These are phyloP conservation scores for Chlamydomonas incerta DNA, from an alignment of 139 green algal genomes.

Conservation along the genomic window DNA sequence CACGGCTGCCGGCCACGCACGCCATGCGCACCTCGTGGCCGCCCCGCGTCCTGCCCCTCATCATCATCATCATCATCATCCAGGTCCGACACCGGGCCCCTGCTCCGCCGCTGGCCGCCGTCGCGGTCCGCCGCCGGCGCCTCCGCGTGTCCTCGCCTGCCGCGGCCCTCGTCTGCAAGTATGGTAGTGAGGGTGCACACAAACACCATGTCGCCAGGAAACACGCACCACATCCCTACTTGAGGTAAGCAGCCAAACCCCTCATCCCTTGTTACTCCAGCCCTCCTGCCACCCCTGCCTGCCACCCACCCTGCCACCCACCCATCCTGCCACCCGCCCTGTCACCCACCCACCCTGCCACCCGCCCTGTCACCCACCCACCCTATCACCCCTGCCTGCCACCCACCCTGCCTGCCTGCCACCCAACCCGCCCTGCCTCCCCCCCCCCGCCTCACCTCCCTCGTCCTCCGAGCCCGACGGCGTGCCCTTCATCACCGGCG, in stretches of 20 bases:
- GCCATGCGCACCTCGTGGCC: neutral
- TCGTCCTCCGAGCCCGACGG: constrained; percentile 53
- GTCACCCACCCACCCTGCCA: neutral
- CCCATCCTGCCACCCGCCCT: too few relatives aligned
- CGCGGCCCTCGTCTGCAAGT: too few relatives aligned
- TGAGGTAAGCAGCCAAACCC: too few relatives aligned
- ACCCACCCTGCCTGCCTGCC: too few relatives aligned
- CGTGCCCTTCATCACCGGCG: constrained; percentile 63
- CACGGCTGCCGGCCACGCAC: too few relatives aligned
- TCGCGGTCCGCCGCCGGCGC: neutral
- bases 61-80: neutral
- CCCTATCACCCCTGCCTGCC: neutral
- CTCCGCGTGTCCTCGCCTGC: neutral
- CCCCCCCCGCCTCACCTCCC: neutral
- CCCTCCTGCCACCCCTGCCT: too few relatives aligned
- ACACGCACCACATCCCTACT: too few relatives aligned
- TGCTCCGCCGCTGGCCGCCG: neutral
- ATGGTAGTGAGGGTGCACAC: too few relatives aligned
- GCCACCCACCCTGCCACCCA: too few relatives aligned
- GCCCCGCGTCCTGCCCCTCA: neutral
- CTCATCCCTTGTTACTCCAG: too few relatives aligned
- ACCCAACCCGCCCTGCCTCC: neutral
- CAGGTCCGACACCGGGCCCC: neutral
- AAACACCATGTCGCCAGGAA: too few relatives aligned
- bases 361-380: neutral